Evolutionary conservation across 257 asterid species (phyloP), one percentile per base, ranked within the genome.

Genomic region (Solanum etuberosum): DNA sequence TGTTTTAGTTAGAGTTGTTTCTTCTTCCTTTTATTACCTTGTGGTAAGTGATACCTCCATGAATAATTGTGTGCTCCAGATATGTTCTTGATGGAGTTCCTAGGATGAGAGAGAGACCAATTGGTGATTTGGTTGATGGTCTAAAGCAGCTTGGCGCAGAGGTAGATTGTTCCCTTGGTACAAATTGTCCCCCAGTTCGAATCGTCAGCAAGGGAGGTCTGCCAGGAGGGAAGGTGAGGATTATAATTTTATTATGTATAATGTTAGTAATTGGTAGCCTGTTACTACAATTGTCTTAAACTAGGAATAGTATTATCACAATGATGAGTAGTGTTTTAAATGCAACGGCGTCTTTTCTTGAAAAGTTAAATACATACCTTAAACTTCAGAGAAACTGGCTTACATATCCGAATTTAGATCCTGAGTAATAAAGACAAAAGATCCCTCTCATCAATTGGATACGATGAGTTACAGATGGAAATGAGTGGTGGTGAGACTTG

Each of bases 91-190:
- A 97, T 83, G 99, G 99, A 65, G 98, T 97, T 92, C 99, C 99
- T 57, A 96, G 99, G 86, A 97, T 97, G 99, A 94, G 99, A 90
- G 99, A 97, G 96, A 94, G 99, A 85, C 99, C 99, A 38, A 97
- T 97, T 86, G 98, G 99, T 31, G 99, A 97, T 92, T 91, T 97
- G 91, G 99, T 97, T 67, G 83, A 92, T 78, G 99, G 99, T 76
- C 98, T 97, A 87, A 91, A 95, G 94, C 99, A 97, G 95, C 98
- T 97, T 83, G 99, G 99, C 43, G 98, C 98, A 23, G 97, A 96
- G 37, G 93, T 93, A 83, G 98, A 94, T 89, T 95, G 99, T 88
- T 93, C 72, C 89, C 92, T 95, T 25, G 99, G 99, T 85, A 97
- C 99, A 40, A 88, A 94, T 83, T 96, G 99, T 27, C 99, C 99